A percentile compares a stretch with the other conserved stretches of the same genome.
Evolutionary conservation across 1,284 basidiomycete genomes (phyloP).

Genomic region (Pseudozyma thailandica): DNA sequence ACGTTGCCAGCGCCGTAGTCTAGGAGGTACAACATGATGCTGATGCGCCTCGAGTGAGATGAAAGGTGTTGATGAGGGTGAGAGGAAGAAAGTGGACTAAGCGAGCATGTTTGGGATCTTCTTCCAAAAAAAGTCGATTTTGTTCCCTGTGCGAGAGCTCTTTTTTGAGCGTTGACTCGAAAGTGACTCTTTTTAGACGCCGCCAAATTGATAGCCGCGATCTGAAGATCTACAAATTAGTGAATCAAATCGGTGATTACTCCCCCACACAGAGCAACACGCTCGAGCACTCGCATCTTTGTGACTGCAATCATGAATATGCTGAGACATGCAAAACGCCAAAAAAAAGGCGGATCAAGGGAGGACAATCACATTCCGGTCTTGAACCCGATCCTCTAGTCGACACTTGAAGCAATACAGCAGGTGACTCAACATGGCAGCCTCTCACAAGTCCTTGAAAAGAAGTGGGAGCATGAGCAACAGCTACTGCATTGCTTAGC

Average conservation of each 20-base stretch:
- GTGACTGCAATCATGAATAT: too few relatives aligned
- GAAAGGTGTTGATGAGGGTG: background rate
- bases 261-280: too few relatives aligned
- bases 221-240: background rate
- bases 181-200: constrained; percentile 14
- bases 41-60: background rate
- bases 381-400: background rate
- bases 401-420: background rate
- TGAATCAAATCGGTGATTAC: constrained; percentile 5
- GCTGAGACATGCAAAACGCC: too few relatives aligned
- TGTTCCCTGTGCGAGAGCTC: too few relatives aligned
- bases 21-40: constrained; percentile 64
- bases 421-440: background rate
- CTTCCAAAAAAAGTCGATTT: background rate
- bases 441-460: too few relatives aligned
- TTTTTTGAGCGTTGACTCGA: constrained; percentile 18
- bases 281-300: too few relatives aligned
- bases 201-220: constrained; percentile 19
- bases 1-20: constrained; percentile 68
- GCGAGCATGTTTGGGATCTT: background rate
- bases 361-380: constrained; percentile 8
- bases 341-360: too few relatives aligned
- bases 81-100: background rate
- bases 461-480: too few relatives aligned
- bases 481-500: too few relatives aligned